These are phyloP conservation scores for Pilasporangium apinafurcum DNA, from an alignment of 352 stramenopile species.

Conservation along the genomic window DNA sequence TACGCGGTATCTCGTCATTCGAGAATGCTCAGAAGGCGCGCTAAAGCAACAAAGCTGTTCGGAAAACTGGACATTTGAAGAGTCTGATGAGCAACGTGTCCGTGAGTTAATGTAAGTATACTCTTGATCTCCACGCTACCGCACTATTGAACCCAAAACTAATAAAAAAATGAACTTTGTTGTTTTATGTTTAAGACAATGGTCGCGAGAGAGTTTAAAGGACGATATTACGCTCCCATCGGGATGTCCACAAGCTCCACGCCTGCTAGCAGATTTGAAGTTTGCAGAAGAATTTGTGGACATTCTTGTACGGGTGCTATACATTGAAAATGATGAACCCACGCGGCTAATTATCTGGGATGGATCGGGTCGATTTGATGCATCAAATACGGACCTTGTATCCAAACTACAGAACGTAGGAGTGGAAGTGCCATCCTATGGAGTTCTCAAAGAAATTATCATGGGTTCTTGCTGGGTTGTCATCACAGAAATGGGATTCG, in stretches of 20 bases:
- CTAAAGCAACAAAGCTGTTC: constrained; percentile 45
- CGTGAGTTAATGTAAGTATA: constrained; percentile 32
- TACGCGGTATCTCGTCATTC: constrained; percentile 59
- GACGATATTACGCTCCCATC: constrained; percentile 43
- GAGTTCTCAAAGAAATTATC: constrained; percentile 52
- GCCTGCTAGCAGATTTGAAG: constrained; percentile 33
- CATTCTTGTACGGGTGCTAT: constrained; percentile 50
- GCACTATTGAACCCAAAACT: background rate
- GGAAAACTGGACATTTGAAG: constrained; percentile 55
- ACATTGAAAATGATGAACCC: constrained; percentile 21
- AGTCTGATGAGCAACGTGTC: constrained; percentile 35
- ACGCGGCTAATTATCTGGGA: constrained; percentile 62
- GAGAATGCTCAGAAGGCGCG: constrained; percentile 13
- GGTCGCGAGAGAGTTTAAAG: constrained; percentile 27
- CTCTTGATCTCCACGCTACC: too few relatives aligned
- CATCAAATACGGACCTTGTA: constrained; percentile 9
- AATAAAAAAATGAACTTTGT: background rate
- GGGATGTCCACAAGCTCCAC: constrained; percentile 32
- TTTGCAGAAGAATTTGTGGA: constrained; percentile 46
- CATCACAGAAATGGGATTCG: constrained; percentile 48
- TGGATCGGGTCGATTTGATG: constrained; percentile 29
- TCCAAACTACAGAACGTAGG: constrained; percentile 10
- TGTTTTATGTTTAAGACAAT: constrained; percentile 26
- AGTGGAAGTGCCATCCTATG: constrained; percentile 16
- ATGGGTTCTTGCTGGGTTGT: constrained; percentile 66